These are phyloP conservation scores for Epichloe amarillans DNA, from an alignment of 2,329 filamentous ascomycete species.

Conservation along the genomic window DNA sequence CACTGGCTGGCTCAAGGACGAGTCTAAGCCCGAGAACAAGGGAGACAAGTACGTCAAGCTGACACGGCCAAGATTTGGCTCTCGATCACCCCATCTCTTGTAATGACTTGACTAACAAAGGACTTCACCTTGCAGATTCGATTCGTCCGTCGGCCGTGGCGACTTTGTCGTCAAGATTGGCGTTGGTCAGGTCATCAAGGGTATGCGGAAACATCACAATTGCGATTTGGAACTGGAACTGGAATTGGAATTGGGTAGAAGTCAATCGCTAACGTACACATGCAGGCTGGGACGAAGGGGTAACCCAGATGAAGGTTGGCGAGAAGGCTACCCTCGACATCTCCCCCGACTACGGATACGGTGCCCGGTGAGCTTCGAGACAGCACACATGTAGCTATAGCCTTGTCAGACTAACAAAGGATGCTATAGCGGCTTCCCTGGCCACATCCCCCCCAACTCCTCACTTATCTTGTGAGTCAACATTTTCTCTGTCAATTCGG, in stretches of 20 bases:
- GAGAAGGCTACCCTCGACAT: constrained; percentile 84
- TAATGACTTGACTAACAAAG: background rate
- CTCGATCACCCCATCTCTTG: background rate
- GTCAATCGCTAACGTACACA: constrained; percentile 3
- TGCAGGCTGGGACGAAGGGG: constrained; percentile 73
- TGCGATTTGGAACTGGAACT: constrained; percentile 7
- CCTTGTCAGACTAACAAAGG: background rate
- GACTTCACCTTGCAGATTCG: constrained; percentile 50
- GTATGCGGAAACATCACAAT: constrained; percentile 29
- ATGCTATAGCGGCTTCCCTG: constrained; percentile 57
- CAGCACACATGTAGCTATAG: background rate
- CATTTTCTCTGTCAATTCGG: background rate
- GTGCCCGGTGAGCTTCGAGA: constrained; percentile 31
- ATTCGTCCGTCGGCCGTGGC: constrained; percentile 66
- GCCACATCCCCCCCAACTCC: constrained; percentile 48
- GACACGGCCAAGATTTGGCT: background rate
- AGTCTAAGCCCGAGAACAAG: constrained; percentile 44
- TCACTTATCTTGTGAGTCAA: constrained; percentile 4
- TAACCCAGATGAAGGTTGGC: constrained; percentile 73
- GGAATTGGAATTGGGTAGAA: background rate
- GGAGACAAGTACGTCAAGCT: constrained; percentile 51
- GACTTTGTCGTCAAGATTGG: constrained; percentile 72
- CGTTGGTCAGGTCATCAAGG: constrained; percentile 71
- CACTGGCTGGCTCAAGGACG: constrained; percentile 73
- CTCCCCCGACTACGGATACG: constrained; percentile 23